phyloP scores from a whole-genome alignment of 2,329 filamentous ascomycete genomes.

The Neofusicoccum cordaticola region DNA sequence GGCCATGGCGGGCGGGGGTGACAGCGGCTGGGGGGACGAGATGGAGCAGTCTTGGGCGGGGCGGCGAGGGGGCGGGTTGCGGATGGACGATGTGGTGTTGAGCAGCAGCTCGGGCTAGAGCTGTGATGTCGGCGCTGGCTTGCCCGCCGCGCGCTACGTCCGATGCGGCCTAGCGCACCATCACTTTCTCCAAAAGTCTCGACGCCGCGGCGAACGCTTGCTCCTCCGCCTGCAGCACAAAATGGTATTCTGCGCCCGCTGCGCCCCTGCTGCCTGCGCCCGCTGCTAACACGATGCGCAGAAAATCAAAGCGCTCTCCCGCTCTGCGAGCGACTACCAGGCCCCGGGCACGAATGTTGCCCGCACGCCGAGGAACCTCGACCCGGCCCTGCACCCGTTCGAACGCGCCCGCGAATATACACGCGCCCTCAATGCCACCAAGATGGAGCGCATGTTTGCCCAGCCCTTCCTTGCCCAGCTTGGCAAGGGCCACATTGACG shows the following conservation, averaged over 20 bases:
- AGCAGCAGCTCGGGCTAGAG: constrained; percentile 6
- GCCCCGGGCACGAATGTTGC: constrained; percentile 64
- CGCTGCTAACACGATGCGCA: not conserved
- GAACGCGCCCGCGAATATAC: constrained; percentile 86
- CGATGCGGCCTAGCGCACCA: not conserved
- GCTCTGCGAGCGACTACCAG: constrained; percentile 63
- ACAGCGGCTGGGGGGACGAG: not conserved
- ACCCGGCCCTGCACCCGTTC: constrained; percentile 85
- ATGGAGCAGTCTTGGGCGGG: not conserved
- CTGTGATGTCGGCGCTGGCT: constrained; percentile 15
- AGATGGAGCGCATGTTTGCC: constrained; percentile 89
- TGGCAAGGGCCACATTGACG: constrained; percentile 87
- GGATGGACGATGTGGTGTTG: constrained; percentile 15
- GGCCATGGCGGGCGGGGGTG: constrained; percentile 19
- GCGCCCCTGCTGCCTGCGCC: not conserved
- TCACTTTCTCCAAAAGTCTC: constrained; percentile 16
- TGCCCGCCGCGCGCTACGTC: constrained; percentile 8
- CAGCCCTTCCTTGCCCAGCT: constrained; percentile 82
- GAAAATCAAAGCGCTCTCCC: constrained; percentile 60
- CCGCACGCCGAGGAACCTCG: constrained; percentile 68
- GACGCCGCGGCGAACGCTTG: constrained; percentile 14
- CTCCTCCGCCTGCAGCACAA: constrained; percentile 15
- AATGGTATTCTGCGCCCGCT: constrained; percentile 1
- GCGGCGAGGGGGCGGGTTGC: constrained; percentile 8
- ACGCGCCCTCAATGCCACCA: constrained; percentile 76